Percentiles rank a stretch among this genome's conserved stretches.
These are phyloP conservation scores for Amanita polypyramis DNA, from an alignment of 768 basidiomycete species.

Conservation along the genomic window DNA sequence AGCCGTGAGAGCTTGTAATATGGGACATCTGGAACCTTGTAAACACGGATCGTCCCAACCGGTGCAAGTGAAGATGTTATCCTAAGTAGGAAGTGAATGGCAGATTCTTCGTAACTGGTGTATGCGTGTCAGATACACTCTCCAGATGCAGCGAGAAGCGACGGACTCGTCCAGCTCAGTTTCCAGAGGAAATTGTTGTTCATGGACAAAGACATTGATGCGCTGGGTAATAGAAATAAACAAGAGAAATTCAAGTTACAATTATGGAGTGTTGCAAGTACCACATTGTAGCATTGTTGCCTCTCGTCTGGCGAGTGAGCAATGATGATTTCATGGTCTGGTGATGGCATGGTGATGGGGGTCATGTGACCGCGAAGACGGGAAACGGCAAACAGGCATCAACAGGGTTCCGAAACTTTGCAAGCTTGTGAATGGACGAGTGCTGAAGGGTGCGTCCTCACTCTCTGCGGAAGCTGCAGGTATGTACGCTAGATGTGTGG, in stretches of 20 bases:
- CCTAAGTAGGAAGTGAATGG: conserved; percentile 67
- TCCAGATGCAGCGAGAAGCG: conserved; percentile 1
- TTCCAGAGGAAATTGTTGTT: conserved; percentile 67
- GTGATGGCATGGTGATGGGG: conserved; percentile 10
- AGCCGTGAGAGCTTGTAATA: conserved; percentile 71
- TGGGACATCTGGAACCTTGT: conserved; percentile 22
- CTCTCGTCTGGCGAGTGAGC: conserved; percentile 36
- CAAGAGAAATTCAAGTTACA: neutral
- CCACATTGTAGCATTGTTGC: conserved; percentile 59
- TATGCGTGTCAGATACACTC: conserved; percentile 6
- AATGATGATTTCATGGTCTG: conserved; percentile 49
- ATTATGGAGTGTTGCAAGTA: conserved; percentile 10
- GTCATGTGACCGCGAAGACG: neutral
- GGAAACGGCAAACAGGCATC: neutral
- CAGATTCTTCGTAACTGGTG: conserved; percentile 48
- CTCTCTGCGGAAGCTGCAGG: neutral
- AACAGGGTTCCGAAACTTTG: neutral
- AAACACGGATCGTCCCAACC: conserved; percentile 60
- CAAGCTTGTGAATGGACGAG: neutral
- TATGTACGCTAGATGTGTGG: neutral
- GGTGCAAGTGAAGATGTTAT: conserved; percentile 49
- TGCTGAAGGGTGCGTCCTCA: neutral
- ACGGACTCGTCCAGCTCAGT: conserved; percentile 67
- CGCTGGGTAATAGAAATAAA: conserved; percentile 18
- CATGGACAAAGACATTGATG: conserved; percentile 48